These are phyloP conservation scores for Paraconiothyrium sp. DNA, from an alignment of 2,329 filamentous ascomycete genomes.

Conservation along the genomic window DNA sequence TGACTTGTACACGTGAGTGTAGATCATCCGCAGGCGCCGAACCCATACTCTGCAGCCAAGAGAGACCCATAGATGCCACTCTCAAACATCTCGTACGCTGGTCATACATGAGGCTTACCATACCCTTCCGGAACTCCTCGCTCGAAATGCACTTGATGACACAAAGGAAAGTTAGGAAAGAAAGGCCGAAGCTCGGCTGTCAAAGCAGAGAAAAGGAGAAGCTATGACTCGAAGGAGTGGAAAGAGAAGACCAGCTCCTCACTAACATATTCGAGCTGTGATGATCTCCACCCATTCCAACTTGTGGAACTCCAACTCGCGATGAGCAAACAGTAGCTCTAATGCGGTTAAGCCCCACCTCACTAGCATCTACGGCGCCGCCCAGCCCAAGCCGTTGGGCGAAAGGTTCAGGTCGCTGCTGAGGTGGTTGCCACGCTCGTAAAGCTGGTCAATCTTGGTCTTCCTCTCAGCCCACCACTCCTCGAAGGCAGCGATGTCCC, in stretches of 20 bases:
- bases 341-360: conserved; percentile 23
- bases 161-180: conserved; percentile 7
- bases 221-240: conserved; percentile 1
- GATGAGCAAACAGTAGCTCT: conserved; percentile 14
- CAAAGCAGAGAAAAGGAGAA: neutral
- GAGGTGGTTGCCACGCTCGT: conserved; percentile 41
- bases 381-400: conserved; percentile 47
- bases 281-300: conserved; percentile 19
- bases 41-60: conserved; percentile 4
- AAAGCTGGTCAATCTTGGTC: conserved; percentile 41
- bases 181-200: neutral
- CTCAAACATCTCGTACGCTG: neutral
- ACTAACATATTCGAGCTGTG: conserved; percentile 25
- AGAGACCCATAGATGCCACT: conserved; percentile 4
- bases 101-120: conserved; percentile 9
- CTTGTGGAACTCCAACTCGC: conserved; percentile 15
- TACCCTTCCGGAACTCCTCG: conserved; percentile 18
- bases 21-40: conserved; percentile 14
- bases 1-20: conserved; percentile 11
- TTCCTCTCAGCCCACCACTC: conserved; percentile 53
- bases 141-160: conserved; percentile 15
- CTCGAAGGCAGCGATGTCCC: conserved; percentile 47
- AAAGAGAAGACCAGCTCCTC: conserved; percentile 20
- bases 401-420: conserved; percentile 35
- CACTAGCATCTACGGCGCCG: conserved; percentile 45